Conservation (phyloP, 805 yeast species). For the Saccharomycodes ludwigii region DNA sequence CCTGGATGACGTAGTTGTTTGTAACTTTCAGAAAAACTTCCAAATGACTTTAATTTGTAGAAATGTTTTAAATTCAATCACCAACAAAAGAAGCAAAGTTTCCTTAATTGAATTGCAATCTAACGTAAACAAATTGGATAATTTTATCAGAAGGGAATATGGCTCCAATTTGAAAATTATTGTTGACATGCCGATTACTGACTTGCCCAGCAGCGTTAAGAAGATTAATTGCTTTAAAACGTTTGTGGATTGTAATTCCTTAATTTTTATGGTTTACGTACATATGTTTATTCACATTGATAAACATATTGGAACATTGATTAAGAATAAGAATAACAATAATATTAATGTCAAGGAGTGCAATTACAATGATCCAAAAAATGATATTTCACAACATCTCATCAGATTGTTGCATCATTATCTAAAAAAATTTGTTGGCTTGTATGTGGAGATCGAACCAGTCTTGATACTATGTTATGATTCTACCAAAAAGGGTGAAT, state of each 20-base stretch:
- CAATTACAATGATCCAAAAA: no score
- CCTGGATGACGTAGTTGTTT: conserved; percentile 31
- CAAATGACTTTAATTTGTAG: conserved; percentile 22
- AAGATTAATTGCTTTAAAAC: conserved; percentile 18
- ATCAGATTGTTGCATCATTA: conserved; percentile 15
- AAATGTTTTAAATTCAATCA: conserved; percentile 25
- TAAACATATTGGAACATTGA: conserved; percentile 8
- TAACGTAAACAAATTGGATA: conserved; percentile 27
- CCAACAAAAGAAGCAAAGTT: conserved; percentile 29
- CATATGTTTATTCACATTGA: conserved; percentile 13
- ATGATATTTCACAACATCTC: no score
- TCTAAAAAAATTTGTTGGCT: conserved; percentile 11
- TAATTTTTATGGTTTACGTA: conserved; percentile 16
- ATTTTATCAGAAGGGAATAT: conserved; percentile 20
- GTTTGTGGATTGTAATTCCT: conserved; percentile 17
- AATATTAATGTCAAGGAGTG: no score
- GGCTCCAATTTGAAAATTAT: conserved; percentile 21
- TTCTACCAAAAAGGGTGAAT: not conserved
- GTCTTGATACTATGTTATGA: conserved; percentile 8
- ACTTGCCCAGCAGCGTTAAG: conserved; percentile 10
- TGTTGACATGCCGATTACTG: conserved; percentile 13
- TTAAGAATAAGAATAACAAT: conserved; percentile 10
- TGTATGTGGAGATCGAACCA: conserved; percentile 13
- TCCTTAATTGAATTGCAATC: conserved; percentile 27
- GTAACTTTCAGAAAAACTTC: conserved; percentile 20